phyloP scores from a whole-genome alignment of 1,284 basidiomycete genomes.

The Xerocomus minutiporus region DNA sequence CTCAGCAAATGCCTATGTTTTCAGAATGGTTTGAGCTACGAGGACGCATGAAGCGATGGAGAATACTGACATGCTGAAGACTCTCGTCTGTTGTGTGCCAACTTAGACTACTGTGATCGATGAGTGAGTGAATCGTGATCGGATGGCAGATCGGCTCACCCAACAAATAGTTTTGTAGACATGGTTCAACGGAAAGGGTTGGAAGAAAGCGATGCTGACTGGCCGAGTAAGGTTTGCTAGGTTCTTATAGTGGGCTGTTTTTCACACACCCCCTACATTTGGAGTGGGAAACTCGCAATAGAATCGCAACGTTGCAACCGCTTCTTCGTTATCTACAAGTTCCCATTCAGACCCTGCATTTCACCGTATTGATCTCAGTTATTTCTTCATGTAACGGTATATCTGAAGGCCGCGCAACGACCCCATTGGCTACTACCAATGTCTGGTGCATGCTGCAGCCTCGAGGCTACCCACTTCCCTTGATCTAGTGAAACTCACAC shows the following conservation, averaged over 20 bases:
- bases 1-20: conserved; percentile 61
- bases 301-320: background rate
- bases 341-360: background rate
- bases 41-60: conserved; percentile 29
- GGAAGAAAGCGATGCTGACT: conserved; percentile 13
- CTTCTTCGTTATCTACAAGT: conserved; percentile 15
- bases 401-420: background rate
- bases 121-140: conserved; percentile 20
- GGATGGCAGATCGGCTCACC: conserved; percentile 51
- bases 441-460: conserved; percentile 9
- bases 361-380: background rate
- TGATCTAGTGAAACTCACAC: background rate
- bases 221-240: conserved; percentile 20
- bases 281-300: conserved; percentile 2
- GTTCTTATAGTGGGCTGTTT: conserved; percentile 31
- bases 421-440: background rate
- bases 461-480: conserved; percentile 10
- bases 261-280: conserved; percentile 35
- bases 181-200: conserved; percentile 37
- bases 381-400: background rate
- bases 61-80: conserved; percentile 68
- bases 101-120: conserved; percentile 65
- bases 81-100: conserved; percentile 89
- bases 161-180: conserved; percentile 80
- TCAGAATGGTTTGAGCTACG: conserved; percentile 23